Evolutionary conservation across 2,329 filamentous ascomycete species (phyloP), one percentile per base, ranked within the genome.

Genomic region (Moelleriella libera): DNA sequence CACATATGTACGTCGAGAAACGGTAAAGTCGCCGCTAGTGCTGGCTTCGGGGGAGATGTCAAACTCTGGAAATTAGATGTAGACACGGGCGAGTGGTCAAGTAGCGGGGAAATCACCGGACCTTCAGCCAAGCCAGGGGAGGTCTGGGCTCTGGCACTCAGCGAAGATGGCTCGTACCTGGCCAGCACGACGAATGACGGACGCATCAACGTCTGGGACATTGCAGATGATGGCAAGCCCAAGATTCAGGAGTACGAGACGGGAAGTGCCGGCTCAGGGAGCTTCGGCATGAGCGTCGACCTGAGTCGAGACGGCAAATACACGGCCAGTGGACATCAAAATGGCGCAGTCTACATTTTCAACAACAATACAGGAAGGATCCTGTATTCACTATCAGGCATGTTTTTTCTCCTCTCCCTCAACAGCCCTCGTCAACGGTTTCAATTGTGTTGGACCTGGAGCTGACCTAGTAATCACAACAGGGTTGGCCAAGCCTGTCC

Each of bases 251-350:
- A 89, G 57, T 95, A 92, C 59, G 88, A 95, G 68, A 96, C 90
- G 8, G 72, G 71, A 30, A 73, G 67, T 48, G 63, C 66, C n/a
- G 69, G 68, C 1, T 88, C 90, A 55, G 88, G 88, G 11, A 90
- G 84, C 63, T 97, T 96, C 67, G 90, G 88, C 39, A 79, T 92
- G 68, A 85, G 84, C 58, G 81, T 98, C 51, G 89, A 92, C 62
- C 66, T 97, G 62, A 82, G 78, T 55, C 65, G 69, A 21, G 85
- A 98, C 63, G 90, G 89, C 47, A 82, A 78, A 52, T 84, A 88
- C 63, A 94, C 89, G 31, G 90, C 89, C 4, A 94, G 85, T 46
- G 92, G 92, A 0, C 90, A 98, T 65, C 85, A 95, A 62, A 95
- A 85, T 58, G 92, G 92, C 12, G 82, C 81, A 10, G 78, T 97